Percentiles rank a stretch among this genome's conserved stretches.
These are phyloP conservation scores for Leucocoprinus leucothites DNA, from an alignment of 768 basidiomycete genomes.

Conservation along the genomic window DNA sequence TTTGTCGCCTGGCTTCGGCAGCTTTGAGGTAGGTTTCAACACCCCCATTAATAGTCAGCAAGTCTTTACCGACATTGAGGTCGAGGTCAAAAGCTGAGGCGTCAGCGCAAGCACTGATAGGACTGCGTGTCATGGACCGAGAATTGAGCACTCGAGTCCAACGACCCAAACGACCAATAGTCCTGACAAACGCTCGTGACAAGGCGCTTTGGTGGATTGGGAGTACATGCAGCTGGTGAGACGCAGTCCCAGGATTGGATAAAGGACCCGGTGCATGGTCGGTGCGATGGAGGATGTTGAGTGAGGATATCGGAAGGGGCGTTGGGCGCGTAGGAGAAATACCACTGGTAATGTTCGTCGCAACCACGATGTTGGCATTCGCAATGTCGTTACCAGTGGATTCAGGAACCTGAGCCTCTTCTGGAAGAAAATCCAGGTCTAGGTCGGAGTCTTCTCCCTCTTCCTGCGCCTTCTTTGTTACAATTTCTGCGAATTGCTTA, in stretches of 20 bases:
- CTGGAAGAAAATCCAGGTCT: conserved; percentile 72
- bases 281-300: conserved; percentile 65
- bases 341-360: conserved; percentile 33
- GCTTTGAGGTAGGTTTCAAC: conserved; percentile 62
- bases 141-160: conserved; percentile 78
- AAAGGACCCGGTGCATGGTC: conserved; percentile 33
- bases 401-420: conserved; percentile 35
- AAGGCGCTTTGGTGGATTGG: conserved; percentile 61
- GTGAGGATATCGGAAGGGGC: conserved; percentile 51
- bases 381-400: conserved; percentile 39
- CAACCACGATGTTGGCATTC: conserved; percentile 44
- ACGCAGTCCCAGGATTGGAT: conserved; percentile 24
- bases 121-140: conserved; percentile 26
- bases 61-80: conserved; percentile 53
- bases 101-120: conserved; percentile 37
- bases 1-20: conserved; percentile 33
- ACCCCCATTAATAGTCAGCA: conserved; percentile 58
- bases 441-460: conserved; percentile 67
- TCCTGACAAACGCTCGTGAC: conserved; percentile 75
- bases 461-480: conserved; percentile 33
- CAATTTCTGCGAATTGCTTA: conserved; percentile 63
- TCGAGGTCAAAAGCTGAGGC: conserved; percentile 75
- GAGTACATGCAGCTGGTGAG: conserved; percentile 39
- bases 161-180: conserved; percentile 77
- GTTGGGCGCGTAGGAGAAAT: conserved; percentile 38